These are phyloP conservation scores for Russula compacta DNA, from an alignment of 768 basidiomycete genomes.

Conservation along the genomic window DNA sequence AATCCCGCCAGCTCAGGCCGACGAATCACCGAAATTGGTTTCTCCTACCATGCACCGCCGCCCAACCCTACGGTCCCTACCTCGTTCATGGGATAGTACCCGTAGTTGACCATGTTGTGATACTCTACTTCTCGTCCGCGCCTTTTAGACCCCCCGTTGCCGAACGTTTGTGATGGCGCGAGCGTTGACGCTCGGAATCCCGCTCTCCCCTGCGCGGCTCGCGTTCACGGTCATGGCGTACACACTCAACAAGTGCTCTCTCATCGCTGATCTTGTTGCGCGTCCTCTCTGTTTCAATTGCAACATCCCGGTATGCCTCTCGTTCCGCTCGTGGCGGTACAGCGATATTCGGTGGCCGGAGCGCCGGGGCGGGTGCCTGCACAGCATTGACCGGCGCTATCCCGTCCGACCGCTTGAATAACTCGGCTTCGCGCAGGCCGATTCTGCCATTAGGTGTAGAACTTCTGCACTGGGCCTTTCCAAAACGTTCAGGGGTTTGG, in stretches of 20 bases:
- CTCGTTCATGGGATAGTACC: neutral
- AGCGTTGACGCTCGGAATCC: neutral
- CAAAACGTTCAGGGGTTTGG: neutral
- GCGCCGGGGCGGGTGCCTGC: constrained; percentile 9
- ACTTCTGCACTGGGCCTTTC: neutral
- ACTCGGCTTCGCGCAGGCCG: neutral
- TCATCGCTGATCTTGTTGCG: neutral
- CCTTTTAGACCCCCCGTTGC: constrained; percentile 4
- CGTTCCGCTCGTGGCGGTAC: neutral
- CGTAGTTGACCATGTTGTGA: constrained; percentile 2
- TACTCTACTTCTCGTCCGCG: constrained; percentile 7
- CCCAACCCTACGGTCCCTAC: too few species aligned
- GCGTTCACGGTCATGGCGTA: neutral
- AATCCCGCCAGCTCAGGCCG: neutral
- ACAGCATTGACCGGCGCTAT: neutral
- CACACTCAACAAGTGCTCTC: neutral
- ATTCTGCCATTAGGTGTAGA: neutral
- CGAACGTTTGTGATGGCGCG: constrained; percentile 7
- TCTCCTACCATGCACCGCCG: neutral
- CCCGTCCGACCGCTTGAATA: neutral
- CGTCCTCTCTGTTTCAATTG: constrained; percentile 2
- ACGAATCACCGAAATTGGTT: neutral
- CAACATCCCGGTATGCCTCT: neutral
- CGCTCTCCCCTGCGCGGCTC: neutral
- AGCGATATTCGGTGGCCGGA: neutral